Percentiles rank a stretch among this genome's conserved stretches.
These are phyloP conservation scores for Naganishia albida DNA, from an alignment of 1,284 basidiomycete species.

Conservation along the genomic window DNA sequence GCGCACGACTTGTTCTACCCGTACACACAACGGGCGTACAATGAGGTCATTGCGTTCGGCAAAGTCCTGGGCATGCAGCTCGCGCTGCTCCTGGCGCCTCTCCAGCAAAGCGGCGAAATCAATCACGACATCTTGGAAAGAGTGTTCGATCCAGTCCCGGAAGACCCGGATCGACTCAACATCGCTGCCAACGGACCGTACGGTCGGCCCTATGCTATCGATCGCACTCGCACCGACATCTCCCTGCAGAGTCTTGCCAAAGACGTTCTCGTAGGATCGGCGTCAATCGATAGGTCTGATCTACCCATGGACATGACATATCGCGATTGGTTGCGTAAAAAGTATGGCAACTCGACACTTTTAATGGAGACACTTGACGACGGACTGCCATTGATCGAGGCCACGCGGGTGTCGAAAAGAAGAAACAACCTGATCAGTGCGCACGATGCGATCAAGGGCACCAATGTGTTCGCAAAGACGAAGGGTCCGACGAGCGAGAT, in stretches of 20 bases:
- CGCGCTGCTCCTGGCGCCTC: constrained; percentile 4
- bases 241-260: neutral
- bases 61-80: neutral
- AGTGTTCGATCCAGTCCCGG: constrained; percentile 18
- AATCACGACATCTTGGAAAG: constrained; percentile 10
- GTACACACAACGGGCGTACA: constrained; percentile 19
- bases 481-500: constrained; percentile 23
- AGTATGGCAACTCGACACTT: constrained; percentile 3
- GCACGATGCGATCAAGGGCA: constrained; percentile 12
- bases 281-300: constrained; percentile 1
- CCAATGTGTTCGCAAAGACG: constrained; percentile 24
- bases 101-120: constrained; percentile 1
- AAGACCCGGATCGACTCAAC: neutral
- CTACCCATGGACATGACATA: constrained; percentile 1
- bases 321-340: neutral
- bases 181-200: constrained; percentile 19
- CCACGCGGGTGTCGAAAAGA: constrained; percentile 14
- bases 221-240: constrained; percentile 4
- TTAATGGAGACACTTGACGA: constrained; percentile 4
- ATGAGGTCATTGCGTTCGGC: constrained; percentile 25
- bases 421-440: constrained; percentile 31
- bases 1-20: constrained; percentile 21
- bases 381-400: constrained; percentile 27
- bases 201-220: constrained; percentile 13
- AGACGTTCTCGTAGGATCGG: constrained; percentile 13